Conservation (phyloP, 2,329 filamentous ascomycete genomes). For the Verruconis gallopava region DNA sequence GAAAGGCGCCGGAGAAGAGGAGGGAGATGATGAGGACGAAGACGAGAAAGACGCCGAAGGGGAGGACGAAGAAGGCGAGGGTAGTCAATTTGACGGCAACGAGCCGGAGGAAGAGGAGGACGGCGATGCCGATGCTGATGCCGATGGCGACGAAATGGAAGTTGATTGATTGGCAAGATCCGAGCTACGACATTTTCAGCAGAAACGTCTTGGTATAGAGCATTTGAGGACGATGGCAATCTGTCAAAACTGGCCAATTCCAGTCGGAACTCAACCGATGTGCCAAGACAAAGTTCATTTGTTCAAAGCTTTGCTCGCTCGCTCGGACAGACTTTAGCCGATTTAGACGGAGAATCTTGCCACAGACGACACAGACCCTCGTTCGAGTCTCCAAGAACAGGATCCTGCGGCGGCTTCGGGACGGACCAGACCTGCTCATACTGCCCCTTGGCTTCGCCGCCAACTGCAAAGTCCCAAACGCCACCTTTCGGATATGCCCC, state of each 20-base stretch:
- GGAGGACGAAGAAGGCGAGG: conserved; percentile 13
- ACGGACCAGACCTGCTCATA: conserved; percentile 35
- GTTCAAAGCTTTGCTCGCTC: too few species aligned
- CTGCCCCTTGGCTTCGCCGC: conserved; percentile 29
- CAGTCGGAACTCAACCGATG: too few species aligned
- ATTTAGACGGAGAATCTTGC: conserved; percentile 11
- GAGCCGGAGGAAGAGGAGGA: conserved; percentile 10
- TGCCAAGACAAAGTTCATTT: too few species aligned
- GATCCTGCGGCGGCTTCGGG: conserved; percentile 33
- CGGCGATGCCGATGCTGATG: conserved; percentile 13
- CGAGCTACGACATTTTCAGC: too few species aligned
- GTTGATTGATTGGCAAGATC: too few species aligned
- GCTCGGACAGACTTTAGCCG: too few species aligned
- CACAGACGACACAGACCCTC: conserved; percentile 28
- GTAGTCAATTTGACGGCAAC: conserved; percentile 20
- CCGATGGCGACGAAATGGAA: conserved; percentile 18
- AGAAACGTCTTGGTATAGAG: too few species aligned
- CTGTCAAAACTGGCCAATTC: too few species aligned
- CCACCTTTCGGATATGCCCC: conserved; percentile 40
- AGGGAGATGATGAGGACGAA: conserved; percentile 33
- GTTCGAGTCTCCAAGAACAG: conserved; percentile 29
- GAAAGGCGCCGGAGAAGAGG: conserved; percentile 18
- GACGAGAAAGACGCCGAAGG: conserved; percentile 26
- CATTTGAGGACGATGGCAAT: too few species aligned
- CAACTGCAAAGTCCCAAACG: conserved; percentile 39